These are phyloP conservation scores for thale cress (Arabidopsis thaliana) DNA, from an alignment of 345 rosid species.

Conservation along the genomic window TAIR10.1 NC_003075.7:18373501-18374000, in stretches of 20 bases:
- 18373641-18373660: neutral
- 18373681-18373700: conserved; percentile 18
- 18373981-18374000: conserved; percentile 90
- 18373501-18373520: neutral
- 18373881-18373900: neutral
- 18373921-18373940: neutral
- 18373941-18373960: conserved; percentile 50
- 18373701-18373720: conserved; percentile 19
- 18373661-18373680: neutral
- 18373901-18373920: conserved; percentile 10
- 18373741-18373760: conserved; percentile 66
- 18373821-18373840: conserved; percentile 3
- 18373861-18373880: neutral
- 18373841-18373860: neutral
- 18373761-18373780: conserved; percentile 96
- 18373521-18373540: neutral
- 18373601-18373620: neutral
- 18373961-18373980: conserved; percentile 94
- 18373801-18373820: conserved; percentile 74
- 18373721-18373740: neutral
- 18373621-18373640: neutral
- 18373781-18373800: conserved; percentile 97
- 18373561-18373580: neutral
- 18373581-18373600: neutral
- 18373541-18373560: neutral